A percentile compares a stretch with the other conserved stretches of the same genome.
Conservation (phyloP, 2,329 filamentous ascomycete species). For the Sclerotinia subarctica region DNA sequence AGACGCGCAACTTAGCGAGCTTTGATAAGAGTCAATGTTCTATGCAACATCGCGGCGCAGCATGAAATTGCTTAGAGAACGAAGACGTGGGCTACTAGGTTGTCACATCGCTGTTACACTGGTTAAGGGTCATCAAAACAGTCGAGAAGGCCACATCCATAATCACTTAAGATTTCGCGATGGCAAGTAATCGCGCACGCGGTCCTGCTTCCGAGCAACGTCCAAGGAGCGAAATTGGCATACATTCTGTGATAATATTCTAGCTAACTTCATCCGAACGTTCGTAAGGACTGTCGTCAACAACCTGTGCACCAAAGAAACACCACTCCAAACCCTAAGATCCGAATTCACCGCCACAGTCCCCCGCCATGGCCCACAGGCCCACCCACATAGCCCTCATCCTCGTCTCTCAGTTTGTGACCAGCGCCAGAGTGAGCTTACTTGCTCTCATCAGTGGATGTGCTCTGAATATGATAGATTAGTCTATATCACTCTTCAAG, state of each 20-base stretch:
- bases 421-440: not conserved
- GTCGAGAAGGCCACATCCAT: not conserved
- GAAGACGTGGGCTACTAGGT: not conserved
- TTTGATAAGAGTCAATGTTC: not conserved
- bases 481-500: no score
- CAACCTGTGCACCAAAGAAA: no score
- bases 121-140: not conserved
- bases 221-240: no score
- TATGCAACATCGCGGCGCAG: constrained; percentile 1
- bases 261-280: no score
- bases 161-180: not conserved
- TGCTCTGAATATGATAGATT: not conserved
- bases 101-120: not conserved
- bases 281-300: no score
- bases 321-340: no score
- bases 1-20: not conserved
- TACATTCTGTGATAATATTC: no score
- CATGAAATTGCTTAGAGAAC: not conserved
- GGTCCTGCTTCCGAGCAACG: no score
- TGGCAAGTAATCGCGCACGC: not conserved
- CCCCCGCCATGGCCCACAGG: no score
- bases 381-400: not conserved
- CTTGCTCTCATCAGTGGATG: not conserved
- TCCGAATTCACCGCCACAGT: no score
- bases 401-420: not conserved